Conservation (phyloP, 2,329 filamentous ascomycete species). For the Colletotrichum theobromicola region DNA sequence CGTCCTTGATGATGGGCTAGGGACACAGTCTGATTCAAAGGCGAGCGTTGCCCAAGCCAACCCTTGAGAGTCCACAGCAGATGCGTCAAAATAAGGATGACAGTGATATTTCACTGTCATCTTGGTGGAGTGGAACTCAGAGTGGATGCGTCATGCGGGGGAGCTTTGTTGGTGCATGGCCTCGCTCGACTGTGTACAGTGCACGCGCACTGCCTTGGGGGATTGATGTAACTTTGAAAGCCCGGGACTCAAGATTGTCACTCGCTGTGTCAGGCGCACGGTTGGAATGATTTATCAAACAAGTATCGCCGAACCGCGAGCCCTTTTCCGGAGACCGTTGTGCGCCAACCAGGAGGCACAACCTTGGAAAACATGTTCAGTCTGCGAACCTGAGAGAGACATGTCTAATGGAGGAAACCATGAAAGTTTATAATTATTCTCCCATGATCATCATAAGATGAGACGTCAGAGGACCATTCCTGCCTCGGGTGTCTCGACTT, state of each 20-base stretch:
- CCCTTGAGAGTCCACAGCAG: neutral
- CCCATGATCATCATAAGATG: neutral
- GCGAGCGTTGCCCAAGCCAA: neutral
- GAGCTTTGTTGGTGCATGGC: neutral
- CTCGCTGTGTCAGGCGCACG: neutral
- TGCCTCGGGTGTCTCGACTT: neutral
- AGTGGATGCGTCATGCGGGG: neutral
- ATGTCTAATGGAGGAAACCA: neutral
- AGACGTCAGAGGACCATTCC: neutral
- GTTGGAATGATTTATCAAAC: neutral
- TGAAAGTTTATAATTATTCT: neutral
- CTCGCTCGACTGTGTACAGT: neutral
- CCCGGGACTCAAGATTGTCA: neutral
- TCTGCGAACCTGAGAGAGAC: fast-evolving
- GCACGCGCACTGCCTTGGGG: neutral
- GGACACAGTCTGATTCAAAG: neutral
- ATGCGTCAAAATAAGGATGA: neutral
- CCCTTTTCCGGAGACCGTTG: neutral
- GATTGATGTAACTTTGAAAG: neutral
- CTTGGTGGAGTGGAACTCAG: neutral
- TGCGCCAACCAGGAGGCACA: neutral
- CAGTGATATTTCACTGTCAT: neutral
- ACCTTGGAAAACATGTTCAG: neutral
- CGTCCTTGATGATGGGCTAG: neutral
- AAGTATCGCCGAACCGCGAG: neutral